Conservation (phyloP, 2,329 filamentous ascomycete genomes). For the Alternaria postmessia region DNA sequence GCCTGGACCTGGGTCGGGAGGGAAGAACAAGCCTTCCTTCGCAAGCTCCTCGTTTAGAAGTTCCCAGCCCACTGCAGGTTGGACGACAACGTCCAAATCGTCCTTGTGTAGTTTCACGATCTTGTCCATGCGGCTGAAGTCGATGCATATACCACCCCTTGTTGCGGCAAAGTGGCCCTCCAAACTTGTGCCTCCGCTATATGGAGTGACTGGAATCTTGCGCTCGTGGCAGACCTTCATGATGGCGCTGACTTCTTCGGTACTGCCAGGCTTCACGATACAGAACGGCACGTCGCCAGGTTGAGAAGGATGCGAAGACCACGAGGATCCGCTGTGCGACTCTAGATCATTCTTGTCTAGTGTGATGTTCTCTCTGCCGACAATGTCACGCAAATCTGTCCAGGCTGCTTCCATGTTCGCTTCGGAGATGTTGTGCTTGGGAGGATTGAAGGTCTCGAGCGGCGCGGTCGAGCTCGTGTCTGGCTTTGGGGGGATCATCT, state of each 20-base stretch:
- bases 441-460: slow-evolving; percentile 58
- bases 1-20: slow-evolving; percentile 87
- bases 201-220: slow-evolving; percentile 84
- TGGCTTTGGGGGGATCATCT: slow-evolving; percentile 56
- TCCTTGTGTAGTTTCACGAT: slow-evolving; percentile 79
- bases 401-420: slow-evolving; percentile 70
- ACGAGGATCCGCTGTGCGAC: slow-evolving; percentile 68
- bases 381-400: slow-evolving; percentile 67
- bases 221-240: slow-evolving; percentile 88
- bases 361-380: slow-evolving; percentile 70
- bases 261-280: slow-evolving; percentile 78
- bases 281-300: slow-evolving; percentile 61
- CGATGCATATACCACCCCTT: slow-evolving; percentile 81
- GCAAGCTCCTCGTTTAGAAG: slow-evolving; percentile 79
- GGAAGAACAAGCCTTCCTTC: slow-evolving; percentile 82
- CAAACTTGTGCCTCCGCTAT: slow-evolving; percentile 86
- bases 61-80: slow-evolving; percentile 85
- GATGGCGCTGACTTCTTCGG: slow-evolving; percentile 83
- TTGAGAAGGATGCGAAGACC: slow-evolving; percentile 63
- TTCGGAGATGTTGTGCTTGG: slow-evolving; percentile 63
- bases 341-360: slow-evolving; percentile 63
- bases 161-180: slow-evolving; percentile 91
- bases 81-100: slow-evolving; percentile 64
- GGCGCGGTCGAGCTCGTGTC: slow-evolving; percentile 65
- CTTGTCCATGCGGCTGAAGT: slow-evolving; percentile 86